Conservation (phyloP, 805 yeast species). For the Blastobotrys mokoenaii region DNA sequence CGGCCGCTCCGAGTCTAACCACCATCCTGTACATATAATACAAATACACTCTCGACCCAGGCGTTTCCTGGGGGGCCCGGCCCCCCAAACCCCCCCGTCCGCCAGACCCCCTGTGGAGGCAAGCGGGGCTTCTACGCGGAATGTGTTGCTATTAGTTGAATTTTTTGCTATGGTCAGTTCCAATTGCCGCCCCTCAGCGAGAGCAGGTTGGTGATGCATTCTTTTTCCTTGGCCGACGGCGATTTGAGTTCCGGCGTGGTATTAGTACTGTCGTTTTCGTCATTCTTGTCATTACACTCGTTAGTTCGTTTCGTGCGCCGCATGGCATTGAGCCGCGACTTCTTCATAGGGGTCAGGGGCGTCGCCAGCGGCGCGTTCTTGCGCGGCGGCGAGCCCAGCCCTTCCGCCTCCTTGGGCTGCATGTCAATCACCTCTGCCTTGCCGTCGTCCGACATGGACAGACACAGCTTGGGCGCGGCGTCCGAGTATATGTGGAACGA, state of each 20-base stretch:
- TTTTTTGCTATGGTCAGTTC: too few species aligned
- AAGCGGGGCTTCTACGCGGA: too few species aligned
- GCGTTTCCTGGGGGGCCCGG: too few species aligned
- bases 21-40: too few species aligned
- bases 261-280: neutral
- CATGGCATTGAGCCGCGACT: neutral
- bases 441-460: conserved; percentile 33
- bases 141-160: too few species aligned
- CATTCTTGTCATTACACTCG: too few species aligned
- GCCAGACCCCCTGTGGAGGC: too few species aligned
- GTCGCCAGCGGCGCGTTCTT: conserved; percentile 16
- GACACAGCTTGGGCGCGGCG: conserved; percentile 10
- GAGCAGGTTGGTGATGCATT: conserved; percentile 29
- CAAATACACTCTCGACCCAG: too few species aligned
- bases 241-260: neutral
- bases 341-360: conserved; percentile 3
- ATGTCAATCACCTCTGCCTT: conserved; percentile 28
- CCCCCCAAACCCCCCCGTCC: too few species aligned
- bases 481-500: neutral
- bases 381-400: neutral
- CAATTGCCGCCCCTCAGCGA: conserved; percentile 26
- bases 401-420: neutral
- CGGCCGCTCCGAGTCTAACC: too few species aligned
- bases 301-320: neutral
- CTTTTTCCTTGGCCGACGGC: conserved; percentile 21